Evolutionary conservation across 2,329 filamentous ascomycete genomes (phyloP).

Genomic region (Ophiostoma triangulosporum): DNA sequence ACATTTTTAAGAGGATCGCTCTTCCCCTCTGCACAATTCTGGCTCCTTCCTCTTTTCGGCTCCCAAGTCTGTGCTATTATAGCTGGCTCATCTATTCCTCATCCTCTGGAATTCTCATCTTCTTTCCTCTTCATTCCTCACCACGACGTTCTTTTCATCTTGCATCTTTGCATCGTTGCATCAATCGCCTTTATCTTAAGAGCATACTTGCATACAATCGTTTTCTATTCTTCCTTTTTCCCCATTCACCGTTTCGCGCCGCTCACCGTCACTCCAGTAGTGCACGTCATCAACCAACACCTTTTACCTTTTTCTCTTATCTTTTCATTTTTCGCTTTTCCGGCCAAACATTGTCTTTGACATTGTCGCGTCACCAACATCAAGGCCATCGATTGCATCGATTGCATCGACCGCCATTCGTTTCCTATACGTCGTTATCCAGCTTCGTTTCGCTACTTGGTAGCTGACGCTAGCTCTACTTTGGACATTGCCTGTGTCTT

Average conservation of each 20-base stretch:
- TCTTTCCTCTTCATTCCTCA: conserved; percentile 10
- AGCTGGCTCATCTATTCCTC: not conserved
- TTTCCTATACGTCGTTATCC: not conserved
- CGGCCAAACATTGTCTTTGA: no score
- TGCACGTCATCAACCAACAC: conserved; percentile 1
- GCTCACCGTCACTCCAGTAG: not conserved
- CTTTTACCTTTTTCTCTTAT: not conserved
- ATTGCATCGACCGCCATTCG: not conserved
- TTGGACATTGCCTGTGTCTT: not conserved
- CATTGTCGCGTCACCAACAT: not conserved
- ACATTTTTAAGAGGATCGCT: conserved; percentile 11
- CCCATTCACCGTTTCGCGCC: not conserved
- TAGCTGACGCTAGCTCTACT: not conserved
- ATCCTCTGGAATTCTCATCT: conserved; percentile 9
- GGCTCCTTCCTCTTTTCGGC: not conserved
- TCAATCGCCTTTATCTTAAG: conserved; percentile 10
- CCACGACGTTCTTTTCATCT: not conserved
- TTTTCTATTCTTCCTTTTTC: not conserved
- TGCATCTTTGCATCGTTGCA: conserved; percentile 2
- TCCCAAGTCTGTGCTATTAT: not conserved
- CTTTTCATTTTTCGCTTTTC: no score
- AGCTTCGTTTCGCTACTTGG: not conserved
- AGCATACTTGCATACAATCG: conserved; percentile 7
- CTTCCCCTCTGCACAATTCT: conserved; percentile 1
- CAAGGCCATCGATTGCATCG: not conserved